Base-by-base conservation (phyloP, 495 filamentous ascomycete species). In the Cercophora samala region DNA sequence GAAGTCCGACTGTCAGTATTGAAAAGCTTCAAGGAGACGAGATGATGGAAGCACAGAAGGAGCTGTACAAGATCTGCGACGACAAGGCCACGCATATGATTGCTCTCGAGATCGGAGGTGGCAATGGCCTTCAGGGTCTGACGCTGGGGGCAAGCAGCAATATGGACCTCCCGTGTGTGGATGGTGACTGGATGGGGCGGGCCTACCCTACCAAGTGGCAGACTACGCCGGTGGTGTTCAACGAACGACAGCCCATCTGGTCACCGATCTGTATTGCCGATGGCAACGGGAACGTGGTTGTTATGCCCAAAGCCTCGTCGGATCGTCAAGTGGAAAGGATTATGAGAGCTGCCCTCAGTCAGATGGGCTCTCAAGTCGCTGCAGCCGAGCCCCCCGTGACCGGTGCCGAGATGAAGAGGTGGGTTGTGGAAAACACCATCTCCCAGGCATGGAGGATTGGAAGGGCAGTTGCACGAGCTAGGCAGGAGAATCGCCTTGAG, bases 151-250 rank as follows among this genome's bases (percentile, higher is more conserved):
- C 80, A 0, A 81, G 78, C 37, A 71, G 73, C 3, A 82, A 82
- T 59, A 79, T 85, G 74, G 69, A 86, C 61, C 32, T 84, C 0
- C 84, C 84, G 1, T 78, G 77, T 17, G 80, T 87, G 0, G 84
- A 86, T 61, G 83, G 80, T 32, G 85, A 86, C 67, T 85, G 81
- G 81, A 86, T 87, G 80, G 84, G 83, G 2, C 70, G 85, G 11
- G 85, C 85, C 21, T 87, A 86, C 69, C 85, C 84, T 0, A 83
- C 81, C 4, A 80, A 84, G 26, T 86, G 83, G 82, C 84, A 85
- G 72, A 87, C 83, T 0, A 85, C 83, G 0, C 82, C 82, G 0
- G 84, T 85, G 0, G 80, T 84, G 3, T 84, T 83, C 62, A 74
- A 80, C 51, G 79, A 87, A 67, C 77, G 81, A 19, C 71, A 77